Evolutionary conservation across 768 basidiomycete genomes (phyloP), one percentile per base, ranked within the genome.

Genomic region (Suillus subalutaceus): DNA sequence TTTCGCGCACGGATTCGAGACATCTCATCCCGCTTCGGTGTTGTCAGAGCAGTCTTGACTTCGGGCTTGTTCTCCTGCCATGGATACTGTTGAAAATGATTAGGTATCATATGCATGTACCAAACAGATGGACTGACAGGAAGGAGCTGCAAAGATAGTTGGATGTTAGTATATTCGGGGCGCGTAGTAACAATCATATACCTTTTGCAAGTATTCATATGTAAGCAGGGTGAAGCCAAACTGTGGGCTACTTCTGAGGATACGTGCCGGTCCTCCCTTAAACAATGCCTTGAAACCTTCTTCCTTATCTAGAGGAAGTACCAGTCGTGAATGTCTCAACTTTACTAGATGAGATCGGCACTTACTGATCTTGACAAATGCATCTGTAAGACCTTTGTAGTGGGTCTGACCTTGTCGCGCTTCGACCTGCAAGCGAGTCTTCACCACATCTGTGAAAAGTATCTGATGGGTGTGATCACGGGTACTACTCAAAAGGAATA

Each of bases 381-480:
- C 96, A 78, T 99, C 96, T 18, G 81, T 76, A 46, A 97, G 77
- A 55, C 97, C 97, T 76, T 92, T 93, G 82, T 99, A 99, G 66
- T 89, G 82, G 6, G 95, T 92, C 75, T 99, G 88, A 13, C 97
- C 97, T 72, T 91, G 90, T 69, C 91, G 86, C 52, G 94, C 91
- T 76, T 99, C 97, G 13, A 94, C 91, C 76, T 99, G 97, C 70
- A 99, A 80, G 57, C 96, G 88, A 18, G 97, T 99, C 86, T 99
- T 99, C 74, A 99, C 93, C 67, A 99, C 97, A 79, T 99, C 97
- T 92, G 76, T 66, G 59, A 32, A 38, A 41, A 41, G 16, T 26
- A 55, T 65, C 38, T 44, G 48, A 65, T 52, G 65, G 57, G 48
- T 63, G 63, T 72, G 70, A 77, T 67, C 57, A 37, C 40, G 23